Percentiles rank a stretch among this genome's conserved stretches.
Evolutionary conservation across 208 protist genomes (phyloP).

Genomic region (Wallacemonas sp.): DNA sequence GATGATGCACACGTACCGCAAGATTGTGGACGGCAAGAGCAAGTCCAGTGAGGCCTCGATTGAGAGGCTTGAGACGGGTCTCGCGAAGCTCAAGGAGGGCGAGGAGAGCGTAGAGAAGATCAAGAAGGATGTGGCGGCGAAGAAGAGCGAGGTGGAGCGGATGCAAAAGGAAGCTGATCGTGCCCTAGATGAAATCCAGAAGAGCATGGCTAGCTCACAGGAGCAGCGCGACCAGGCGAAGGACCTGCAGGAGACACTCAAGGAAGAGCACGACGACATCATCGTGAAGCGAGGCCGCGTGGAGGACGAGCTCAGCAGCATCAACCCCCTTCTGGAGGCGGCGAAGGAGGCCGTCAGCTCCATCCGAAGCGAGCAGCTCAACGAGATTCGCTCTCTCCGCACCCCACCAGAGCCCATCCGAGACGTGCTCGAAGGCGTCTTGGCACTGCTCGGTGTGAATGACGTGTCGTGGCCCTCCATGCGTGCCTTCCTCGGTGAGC

Average conservation of each 20-base stretch:
- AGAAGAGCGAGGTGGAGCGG: constrained; percentile 87
- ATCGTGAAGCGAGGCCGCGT: constrained; percentile 75
- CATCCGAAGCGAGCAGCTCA: constrained; percentile 93
- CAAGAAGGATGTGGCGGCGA: constrained; percentile 79
- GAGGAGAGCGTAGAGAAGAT: constrained; percentile 91
- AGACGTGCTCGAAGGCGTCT: constrained; percentile 96
- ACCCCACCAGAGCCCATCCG: constrained; percentile 94
- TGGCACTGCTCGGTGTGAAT: constrained; percentile 93
- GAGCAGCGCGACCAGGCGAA: constrained; percentile 91
- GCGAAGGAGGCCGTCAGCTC: constrained; percentile 93
- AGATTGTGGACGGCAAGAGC: constrained; percentile 78
- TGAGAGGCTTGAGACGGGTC: constrained; percentile 85
- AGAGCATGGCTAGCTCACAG: constrained; percentile 93
- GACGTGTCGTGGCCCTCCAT: constrained; percentile 97
- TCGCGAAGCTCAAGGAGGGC: constrained; percentile 95
- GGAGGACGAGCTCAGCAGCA: constrained; percentile 91
- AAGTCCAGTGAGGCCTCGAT: constrained; percentile 69
- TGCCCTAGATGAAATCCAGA: constrained; percentile 94
- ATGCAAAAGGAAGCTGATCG: constrained; percentile 95
- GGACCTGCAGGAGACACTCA: constrained; percentile 85
- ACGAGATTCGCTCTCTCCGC: constrained; percentile 95
- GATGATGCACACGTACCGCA: constrained; percentile 84
- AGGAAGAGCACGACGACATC: constrained; percentile 90
- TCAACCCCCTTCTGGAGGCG: constrained; percentile 95
- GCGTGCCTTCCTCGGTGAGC: constrained; percentile 94